A percentile compares a stretch with the other conserved stretches of the same genome.
Conservation (phyloP, 2,329 filamentous ascomycete species). For the Paecilomyces sp. region DNA sequence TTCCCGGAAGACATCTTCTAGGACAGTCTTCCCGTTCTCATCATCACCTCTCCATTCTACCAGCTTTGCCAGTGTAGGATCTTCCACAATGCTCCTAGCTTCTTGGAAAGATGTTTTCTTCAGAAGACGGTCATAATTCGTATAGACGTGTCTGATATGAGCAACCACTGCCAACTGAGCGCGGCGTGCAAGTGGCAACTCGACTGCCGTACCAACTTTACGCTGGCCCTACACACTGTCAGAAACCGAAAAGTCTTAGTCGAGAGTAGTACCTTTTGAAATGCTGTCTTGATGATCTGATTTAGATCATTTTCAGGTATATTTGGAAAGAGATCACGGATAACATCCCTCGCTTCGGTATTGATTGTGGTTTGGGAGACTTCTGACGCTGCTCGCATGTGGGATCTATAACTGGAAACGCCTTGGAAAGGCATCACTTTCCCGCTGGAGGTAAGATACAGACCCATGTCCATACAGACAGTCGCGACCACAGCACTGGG, state of each 20-base stretch:
- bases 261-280: conserved; percentile 45
- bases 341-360: conserved; percentile 51
- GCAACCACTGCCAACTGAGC: conserved; percentile 56
- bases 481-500: conserved; percentile 52
- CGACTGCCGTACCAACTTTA: conserved; percentile 51
- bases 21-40: conserved; percentile 44
- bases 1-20: conserved; percentile 58
- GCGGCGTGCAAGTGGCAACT: conserved; percentile 48
- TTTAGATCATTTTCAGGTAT: conserved; percentile 53
- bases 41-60: conserved; percentile 58
- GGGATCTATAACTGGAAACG: conserved; percentile 15
- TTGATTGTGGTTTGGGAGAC: conserved; percentile 42
- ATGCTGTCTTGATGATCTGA: conserved; percentile 54
- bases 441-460: conserved; percentile 40
- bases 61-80: conserved; percentile 48
- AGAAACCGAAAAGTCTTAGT: conserved; percentile 9
- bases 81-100: conserved; percentile 49
- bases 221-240: conserved; percentile 40
- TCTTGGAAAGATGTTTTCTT: conserved; percentile 46
- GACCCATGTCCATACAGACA: conserved; percentile 44
- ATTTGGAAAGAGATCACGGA: conserved; percentile 57
- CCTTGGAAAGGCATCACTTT: conserved; percentile 37
- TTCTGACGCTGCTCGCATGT: conserved; percentile 20
- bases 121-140: conserved; percentile 55
- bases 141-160: conserved; percentile 56